Percentiles rank a stretch among this genome's conserved stretches.
Evolutionary conservation across 2,329 filamentous ascomycete species (phyloP).

Genomic region (Podosphaera fusca): DNA sequence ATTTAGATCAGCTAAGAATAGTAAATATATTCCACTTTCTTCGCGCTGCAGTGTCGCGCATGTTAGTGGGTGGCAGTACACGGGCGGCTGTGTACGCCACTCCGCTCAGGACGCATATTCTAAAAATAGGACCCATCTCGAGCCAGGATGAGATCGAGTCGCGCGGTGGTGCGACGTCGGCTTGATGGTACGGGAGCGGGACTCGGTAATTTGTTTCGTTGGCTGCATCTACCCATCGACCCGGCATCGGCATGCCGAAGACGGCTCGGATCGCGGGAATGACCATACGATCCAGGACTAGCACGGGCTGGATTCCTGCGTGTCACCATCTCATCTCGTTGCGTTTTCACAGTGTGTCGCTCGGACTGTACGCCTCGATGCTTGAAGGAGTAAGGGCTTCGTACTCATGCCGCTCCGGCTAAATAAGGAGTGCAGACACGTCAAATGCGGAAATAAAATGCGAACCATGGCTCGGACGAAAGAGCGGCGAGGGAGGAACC

Average conservation of each 20-base stretch:
- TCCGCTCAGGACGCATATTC: not conserved
- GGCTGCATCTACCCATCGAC: not conserved
- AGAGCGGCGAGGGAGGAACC: not conserved
- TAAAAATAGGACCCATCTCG: not conserved
- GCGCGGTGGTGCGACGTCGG: not conserved
- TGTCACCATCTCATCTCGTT: no score
- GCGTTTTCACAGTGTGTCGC: no score
- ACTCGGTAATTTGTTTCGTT: not conserved
- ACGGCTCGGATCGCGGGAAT: not conserved
- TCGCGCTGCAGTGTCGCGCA: no score
- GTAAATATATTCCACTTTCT: no score
- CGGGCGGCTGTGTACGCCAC: no score
- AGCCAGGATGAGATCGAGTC: not conserved
- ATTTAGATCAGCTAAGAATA: no score
- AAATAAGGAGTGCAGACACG: not conserved
- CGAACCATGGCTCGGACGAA: not conserved
- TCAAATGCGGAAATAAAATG: not conserved
- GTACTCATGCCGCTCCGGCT: not conserved
- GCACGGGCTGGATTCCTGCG: no score
- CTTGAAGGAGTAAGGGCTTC: no score
- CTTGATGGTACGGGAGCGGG: not conserved
- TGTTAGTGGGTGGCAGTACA: no score
- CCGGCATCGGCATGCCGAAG: not conserved
- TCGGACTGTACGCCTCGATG: no score
- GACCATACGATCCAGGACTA: no score